phyloP scores from a whole-genome alignment of 2,329 filamentous ascomycete genomes.

The Verticillium tricorpus region DNA sequence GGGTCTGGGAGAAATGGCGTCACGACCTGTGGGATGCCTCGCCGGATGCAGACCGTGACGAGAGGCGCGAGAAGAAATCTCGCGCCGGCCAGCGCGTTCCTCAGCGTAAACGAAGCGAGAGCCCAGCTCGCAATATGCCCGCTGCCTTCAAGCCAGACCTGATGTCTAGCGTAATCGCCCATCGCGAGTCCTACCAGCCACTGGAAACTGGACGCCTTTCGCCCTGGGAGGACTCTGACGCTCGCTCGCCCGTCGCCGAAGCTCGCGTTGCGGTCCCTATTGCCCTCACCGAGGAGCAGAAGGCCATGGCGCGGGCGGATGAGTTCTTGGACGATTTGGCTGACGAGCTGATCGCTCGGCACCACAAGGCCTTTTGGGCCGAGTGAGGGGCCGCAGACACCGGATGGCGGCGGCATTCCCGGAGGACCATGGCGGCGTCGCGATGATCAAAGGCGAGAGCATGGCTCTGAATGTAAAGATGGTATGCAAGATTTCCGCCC shows the following conservation, averaged over 20 bases:
- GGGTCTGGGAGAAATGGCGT: not conserved
- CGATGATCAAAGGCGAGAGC: not conserved
- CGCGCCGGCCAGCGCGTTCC: not conserved
- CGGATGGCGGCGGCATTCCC: not conserved
- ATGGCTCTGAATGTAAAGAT: not conserved
- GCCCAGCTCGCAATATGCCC: not conserved
- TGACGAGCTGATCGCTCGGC: not conserved
- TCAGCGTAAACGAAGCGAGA: not conserved
- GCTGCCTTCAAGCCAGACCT: not conserved
- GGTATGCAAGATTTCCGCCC: not conserved
- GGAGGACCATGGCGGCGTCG: not conserved
- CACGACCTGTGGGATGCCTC: not conserved
- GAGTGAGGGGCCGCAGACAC: too few species aligned
- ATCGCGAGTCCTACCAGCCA: not conserved
- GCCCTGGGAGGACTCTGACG: not conserved
- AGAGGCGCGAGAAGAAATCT: not conserved
- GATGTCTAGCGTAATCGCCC: not conserved
- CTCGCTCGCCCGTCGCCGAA: not conserved
- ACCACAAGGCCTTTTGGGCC: too few species aligned
- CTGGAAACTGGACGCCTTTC: not conserved
- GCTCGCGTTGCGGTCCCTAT: not conserved
- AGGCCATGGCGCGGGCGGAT: not conserved
- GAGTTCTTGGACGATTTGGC: not conserved
- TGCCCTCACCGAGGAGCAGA: not conserved
- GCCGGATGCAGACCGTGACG: not conserved